These are phyloP conservation scores for Vaccinium darrowii DNA, from an alignment of 148 eudicot species.

Conservation along the genomic window DNA sequence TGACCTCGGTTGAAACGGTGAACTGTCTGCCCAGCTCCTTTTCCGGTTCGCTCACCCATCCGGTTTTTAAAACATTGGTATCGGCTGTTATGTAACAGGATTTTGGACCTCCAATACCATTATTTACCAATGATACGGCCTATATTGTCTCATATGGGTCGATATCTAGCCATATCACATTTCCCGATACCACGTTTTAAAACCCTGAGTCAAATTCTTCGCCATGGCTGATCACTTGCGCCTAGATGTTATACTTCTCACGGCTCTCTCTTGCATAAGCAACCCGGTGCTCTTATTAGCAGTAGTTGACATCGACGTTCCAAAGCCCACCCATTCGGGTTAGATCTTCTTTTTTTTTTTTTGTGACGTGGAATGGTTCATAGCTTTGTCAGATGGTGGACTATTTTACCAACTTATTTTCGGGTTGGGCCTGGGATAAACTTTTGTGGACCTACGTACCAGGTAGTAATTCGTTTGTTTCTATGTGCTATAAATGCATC, in stretches of 20 bases:
- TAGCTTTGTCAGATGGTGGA: not conserved
- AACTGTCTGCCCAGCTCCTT: no score
- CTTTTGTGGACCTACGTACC: not conserved
- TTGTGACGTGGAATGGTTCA: not conserved
- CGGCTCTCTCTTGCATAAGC: not conserved
- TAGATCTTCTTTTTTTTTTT: not conserved
- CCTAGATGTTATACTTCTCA: not conserved
- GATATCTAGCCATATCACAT: no score
- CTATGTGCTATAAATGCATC: not conserved
- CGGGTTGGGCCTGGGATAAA: not conserved
- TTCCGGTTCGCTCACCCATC: no score
- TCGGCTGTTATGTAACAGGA: no score
- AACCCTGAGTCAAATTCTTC: not conserved
- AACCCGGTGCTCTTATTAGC: not conserved
- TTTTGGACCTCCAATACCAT: no score
- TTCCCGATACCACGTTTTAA: no score
- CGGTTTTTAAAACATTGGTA: no score
- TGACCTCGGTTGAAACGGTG: no score
- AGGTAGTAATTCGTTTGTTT: not conserved
- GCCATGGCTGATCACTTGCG: not conserved
- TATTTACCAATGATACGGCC: no score
- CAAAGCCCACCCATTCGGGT: not conserved
- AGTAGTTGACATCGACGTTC: not conserved
- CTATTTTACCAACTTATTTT: not conserved
- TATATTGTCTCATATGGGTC: no score